Evolutionary conservation across 306 rosid genomes (phyloP).

Genomic region (Trifolium subterraneum): DNA sequence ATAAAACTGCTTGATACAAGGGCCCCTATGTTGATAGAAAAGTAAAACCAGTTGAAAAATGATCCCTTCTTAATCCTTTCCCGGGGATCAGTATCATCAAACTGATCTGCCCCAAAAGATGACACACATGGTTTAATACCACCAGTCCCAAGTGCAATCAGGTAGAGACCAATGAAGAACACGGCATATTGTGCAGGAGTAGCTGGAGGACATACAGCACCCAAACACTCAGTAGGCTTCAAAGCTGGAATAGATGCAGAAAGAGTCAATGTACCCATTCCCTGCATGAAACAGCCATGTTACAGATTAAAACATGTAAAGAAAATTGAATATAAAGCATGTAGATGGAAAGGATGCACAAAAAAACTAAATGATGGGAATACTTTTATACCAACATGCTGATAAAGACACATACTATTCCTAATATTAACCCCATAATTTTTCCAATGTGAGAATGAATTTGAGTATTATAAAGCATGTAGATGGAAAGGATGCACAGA

Average conservation of each 20-base stretch:
- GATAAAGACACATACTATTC: conserved; percentile 19
- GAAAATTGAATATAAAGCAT: conserved; percentile 13
- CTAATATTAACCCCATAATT: conserved; percentile 5
- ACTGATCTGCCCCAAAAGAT: conserved; percentile 96
- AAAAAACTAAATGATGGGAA: conserved; percentile 27
- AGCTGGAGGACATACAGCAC: conserved; percentile 77
- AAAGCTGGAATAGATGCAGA: conserved; percentile 80
- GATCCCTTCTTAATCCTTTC: conserved; percentile 94
- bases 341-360: conserved; percentile 22
- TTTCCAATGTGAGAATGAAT: conserved; percentile 21
- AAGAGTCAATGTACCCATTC: conserved; percentile 94
- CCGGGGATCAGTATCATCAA: conserved; percentile 85
- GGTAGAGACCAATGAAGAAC: conserved; percentile 89
- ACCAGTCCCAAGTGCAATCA: conserved; percentile 97
- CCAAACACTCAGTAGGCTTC: conserved; percentile 75
- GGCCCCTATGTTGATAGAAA: conserved; percentile 90
- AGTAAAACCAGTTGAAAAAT: conserved; percentile 98
- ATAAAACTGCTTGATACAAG: conserved; percentile 78
- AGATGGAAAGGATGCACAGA: conserved; percentile 19
- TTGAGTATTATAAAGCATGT: conserved; percentile 17
- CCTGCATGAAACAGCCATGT: conserved; percentile 60
- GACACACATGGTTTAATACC: conserved; percentile 97
- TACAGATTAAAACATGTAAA: conserved; percentile 36
- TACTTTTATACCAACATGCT: conserved; percentile 18
- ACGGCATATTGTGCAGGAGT: conserved; percentile 81